Conservation (phyloP, 495 filamentous ascomycete species). For the Parachaetomium inaequale region DNA sequence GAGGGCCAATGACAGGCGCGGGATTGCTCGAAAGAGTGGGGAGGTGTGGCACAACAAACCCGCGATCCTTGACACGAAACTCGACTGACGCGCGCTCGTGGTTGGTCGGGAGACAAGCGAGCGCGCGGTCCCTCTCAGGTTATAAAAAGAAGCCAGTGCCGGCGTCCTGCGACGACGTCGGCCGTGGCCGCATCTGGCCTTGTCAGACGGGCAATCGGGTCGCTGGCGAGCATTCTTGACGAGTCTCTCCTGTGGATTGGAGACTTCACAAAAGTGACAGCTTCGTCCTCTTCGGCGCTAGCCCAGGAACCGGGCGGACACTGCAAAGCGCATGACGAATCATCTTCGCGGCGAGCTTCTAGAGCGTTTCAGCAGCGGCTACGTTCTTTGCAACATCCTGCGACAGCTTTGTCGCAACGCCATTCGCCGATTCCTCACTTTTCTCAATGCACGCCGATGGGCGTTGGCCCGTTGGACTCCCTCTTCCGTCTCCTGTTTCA, state of each 20-base stretch:
- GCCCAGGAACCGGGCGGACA: slow-evolving; percentile 13
- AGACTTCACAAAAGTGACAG: neutral
- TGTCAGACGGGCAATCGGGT: neutral
- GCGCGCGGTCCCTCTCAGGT: slow-evolving; percentile 30
- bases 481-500: slow-evolving; percentile 34
- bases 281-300: neutral
- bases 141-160: slow-evolving; percentile 34
- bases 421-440: slow-evolving; percentile 4
- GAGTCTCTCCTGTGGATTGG: neutral
- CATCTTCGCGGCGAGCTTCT: slow-evolving; percentile 4
- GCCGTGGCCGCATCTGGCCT: neutral
- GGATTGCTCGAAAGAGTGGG: slow-evolving; percentile 6
- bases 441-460: slow-evolving; percentile 5
- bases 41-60: slow-evolving; percentile 19
- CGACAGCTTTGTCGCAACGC: slow-evolving; percentile 1
- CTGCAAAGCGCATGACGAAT: slow-evolving; percentile 3
- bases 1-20: slow-evolving; percentile 14
- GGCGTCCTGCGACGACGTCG: slow-evolving; percentile 4
- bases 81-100: slow-evolving; percentile 30
- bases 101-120: slow-evolving; percentile 30
- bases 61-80: slow-evolving; percentile 30
- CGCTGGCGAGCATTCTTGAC: neutral
- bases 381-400: neutral
- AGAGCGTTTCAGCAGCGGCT: slow-evolving; percentile 22
- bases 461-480: slow-evolving; percentile 15